A percentile compares a stretch with the other conserved stretches of the same genome.
phyloP scores from a whole-genome alignment of 352 stramenopile genomes.

The Pythium apleroticum region DNA sequence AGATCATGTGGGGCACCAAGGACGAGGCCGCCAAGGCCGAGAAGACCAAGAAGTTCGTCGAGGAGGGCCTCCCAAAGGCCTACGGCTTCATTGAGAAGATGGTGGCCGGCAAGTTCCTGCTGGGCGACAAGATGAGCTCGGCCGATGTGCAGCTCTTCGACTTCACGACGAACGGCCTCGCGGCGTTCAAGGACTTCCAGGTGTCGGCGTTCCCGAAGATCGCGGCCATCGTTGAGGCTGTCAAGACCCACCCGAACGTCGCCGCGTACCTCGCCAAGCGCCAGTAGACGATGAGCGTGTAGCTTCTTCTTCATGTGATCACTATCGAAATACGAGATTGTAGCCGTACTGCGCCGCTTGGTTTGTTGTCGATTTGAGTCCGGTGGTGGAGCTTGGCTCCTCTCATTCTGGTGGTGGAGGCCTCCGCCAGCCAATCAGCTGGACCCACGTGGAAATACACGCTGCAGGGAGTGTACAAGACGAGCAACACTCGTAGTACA shows the following conservation, averaged over 20 bases:
- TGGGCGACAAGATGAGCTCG: conserved; percentile 34
- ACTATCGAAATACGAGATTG: background rate
- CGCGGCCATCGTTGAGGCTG: conserved; percentile 24
- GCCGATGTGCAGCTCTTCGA: conserved; percentile 52
- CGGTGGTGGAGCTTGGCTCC: too few species aligned
- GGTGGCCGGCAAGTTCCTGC: conserved; percentile 40
- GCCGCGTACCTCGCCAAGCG: conserved; percentile 37
- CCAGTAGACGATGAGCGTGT: background rate
- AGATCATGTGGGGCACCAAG: conserved; percentile 33
- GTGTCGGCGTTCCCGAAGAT: conserved; percentile 44
- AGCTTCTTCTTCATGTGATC: background rate
- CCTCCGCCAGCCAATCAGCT: too few species aligned
- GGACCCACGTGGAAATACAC: too few species aligned
- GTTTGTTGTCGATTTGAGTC: too few species aligned
- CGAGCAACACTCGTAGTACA: too few species aligned
- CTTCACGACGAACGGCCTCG: conserved; percentile 37
- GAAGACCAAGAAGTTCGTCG: conserved; percentile 37
- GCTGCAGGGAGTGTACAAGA: too few species aligned
- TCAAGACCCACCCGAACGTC: conserved; percentile 39
- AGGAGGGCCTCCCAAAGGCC: conserved; percentile 31
- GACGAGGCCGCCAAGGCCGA: conserved; percentile 37
- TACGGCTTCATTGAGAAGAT: conserved; percentile 33
- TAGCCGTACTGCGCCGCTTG: too few species aligned
- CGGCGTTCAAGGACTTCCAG: conserved; percentile 26
- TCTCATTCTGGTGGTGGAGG: conserved; percentile 3